Conservation (phyloP, 345 rosid genomes). For the Aurinia saxatilis region DNA sequence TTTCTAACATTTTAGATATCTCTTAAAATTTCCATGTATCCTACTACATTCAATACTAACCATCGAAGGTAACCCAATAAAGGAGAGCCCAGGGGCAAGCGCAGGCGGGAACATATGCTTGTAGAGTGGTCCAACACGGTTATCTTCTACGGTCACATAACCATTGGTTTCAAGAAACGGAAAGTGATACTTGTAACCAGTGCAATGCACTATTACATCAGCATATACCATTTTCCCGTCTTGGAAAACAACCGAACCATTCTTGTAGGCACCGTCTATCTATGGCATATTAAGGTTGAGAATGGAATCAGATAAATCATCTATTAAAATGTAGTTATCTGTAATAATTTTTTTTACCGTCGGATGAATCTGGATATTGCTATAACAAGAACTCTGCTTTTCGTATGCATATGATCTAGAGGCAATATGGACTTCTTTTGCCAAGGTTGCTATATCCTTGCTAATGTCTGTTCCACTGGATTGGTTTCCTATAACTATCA, state of each 20-base stretch:
- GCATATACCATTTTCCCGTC: conserved; percentile 40
- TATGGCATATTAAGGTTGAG: neutral
- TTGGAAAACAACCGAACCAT: conserved; percentile 45
- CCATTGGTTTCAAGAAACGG: conserved; percentile 66
- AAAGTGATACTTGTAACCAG: conserved; percentile 70
- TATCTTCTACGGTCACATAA: conserved; percentile 54
- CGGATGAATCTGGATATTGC: conserved; percentile 55
- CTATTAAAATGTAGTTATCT: no score
- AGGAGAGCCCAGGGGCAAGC: conserved; percentile 61
- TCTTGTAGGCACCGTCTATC: conserved; percentile 41
- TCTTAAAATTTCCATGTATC: no score
- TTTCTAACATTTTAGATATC: no score
- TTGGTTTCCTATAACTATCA: conserved; percentile 47
- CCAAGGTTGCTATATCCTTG: conserved; percentile 47
- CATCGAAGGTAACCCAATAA: conserved; percentile 49
- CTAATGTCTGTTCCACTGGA: conserved; percentile 53
- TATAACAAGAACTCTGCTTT: conserved; percentile 23
- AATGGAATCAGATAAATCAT: no score
- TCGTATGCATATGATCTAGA: conserved; percentile 38
- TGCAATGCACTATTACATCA: conserved; percentile 57
- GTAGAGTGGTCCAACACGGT: conserved; percentile 66
- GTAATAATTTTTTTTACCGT: conserved; percentile 36
- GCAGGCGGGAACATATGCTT: conserved; percentile 59
- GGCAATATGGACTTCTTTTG: conserved; percentile 62
- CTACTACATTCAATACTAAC: neutral